Conservation (phyloP, 805 yeast genomes). For the Candida cerambycidarum region DNA sequence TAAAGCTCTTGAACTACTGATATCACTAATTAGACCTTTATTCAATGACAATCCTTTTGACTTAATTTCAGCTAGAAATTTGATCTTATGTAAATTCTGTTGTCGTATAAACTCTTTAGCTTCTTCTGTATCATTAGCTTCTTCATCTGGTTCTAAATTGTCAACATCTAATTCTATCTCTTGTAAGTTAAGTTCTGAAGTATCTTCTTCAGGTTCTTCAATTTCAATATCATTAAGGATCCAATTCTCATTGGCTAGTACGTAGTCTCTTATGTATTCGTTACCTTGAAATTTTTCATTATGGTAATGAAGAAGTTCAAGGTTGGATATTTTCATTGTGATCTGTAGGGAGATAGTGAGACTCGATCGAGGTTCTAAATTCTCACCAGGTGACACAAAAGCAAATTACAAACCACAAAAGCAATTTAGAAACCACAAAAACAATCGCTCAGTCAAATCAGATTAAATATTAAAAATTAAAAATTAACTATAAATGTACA, state of each 20-base stretch:
- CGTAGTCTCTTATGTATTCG: background rate
- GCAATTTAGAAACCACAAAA: no score
- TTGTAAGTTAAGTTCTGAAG: background rate
- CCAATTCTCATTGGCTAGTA: slow-evolving; percentile 9
- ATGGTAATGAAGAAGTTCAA: slow-evolving; percentile 21
- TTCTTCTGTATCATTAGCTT: background rate
- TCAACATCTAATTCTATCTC: slow-evolving; percentile 3
- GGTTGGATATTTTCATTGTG: slow-evolving; percentile 10
- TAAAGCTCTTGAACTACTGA: background rate
- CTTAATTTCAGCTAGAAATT: slow-evolving; percentile 25
- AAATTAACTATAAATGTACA: background rate
- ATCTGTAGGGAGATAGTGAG: no score
- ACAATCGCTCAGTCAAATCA: no score
- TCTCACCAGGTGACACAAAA: no score
- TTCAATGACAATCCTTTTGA: slow-evolving; percentile 18
- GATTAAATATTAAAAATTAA: slow-evolving; percentile 1
- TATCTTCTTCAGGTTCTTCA: slow-evolving; percentile 17
- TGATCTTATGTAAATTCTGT: slow-evolving; percentile 21
- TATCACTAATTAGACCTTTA: background rate
- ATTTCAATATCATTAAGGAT: slow-evolving; percentile 5
- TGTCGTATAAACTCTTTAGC: slow-evolving; percentile 4
- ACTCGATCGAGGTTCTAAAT: no score
- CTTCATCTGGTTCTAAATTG: background rate
- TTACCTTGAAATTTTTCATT: slow-evolving; percentile 10
- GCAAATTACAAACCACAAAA: no score